Evolutionary conservation across 148 eudicot genomes (phyloP).

Genomic region (Suaeda aralocaspica): DNA sequence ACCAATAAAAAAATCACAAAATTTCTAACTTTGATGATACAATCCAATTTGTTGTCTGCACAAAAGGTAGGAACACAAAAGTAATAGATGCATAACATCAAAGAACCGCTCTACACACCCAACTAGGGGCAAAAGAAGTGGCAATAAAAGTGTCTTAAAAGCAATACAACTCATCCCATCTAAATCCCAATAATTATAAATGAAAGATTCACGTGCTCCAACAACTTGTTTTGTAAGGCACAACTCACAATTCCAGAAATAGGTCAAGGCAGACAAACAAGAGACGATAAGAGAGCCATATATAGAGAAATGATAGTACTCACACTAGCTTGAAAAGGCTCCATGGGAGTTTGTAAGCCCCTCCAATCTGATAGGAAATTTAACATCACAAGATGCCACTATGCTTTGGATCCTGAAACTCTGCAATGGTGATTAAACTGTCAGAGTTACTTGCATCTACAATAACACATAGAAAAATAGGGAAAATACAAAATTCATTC

Average conservation of each 20-base stretch:
- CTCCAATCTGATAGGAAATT: conserved; percentile 75
- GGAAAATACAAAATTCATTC: too few species aligned
- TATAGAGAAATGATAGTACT: conserved; percentile 24
- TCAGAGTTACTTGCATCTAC: neutral
- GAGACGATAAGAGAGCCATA: too few species aligned
- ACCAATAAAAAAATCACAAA: conserved; percentile 3
- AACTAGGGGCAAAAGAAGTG: neutral
- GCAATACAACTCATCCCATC: neutral
- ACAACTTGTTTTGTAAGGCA: too few species aligned
- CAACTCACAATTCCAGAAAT: too few species aligned
- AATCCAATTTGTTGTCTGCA: neutral
- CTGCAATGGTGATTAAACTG: conserved; percentile 23
- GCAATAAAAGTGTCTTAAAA: neutral
- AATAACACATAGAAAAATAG: neutral
- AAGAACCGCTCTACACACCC: neutral
- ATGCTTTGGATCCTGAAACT: conserved; percentile 78
- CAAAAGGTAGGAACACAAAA: neutral
- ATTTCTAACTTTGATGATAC: neutral
- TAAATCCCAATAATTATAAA: too few species aligned
- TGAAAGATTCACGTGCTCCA: neutral
- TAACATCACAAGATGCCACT: too few species aligned
- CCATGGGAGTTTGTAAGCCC: conserved; percentile 56
- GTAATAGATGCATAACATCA: neutral
- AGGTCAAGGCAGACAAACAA: too few species aligned
- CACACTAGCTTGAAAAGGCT: conserved; percentile 71